Evolutionary conservation across 2,329 filamentous ascomycete genomes (phyloP), one percentile per base, ranked within the genome.

Genomic region (Hymenoscyphus salicellus): DNA sequence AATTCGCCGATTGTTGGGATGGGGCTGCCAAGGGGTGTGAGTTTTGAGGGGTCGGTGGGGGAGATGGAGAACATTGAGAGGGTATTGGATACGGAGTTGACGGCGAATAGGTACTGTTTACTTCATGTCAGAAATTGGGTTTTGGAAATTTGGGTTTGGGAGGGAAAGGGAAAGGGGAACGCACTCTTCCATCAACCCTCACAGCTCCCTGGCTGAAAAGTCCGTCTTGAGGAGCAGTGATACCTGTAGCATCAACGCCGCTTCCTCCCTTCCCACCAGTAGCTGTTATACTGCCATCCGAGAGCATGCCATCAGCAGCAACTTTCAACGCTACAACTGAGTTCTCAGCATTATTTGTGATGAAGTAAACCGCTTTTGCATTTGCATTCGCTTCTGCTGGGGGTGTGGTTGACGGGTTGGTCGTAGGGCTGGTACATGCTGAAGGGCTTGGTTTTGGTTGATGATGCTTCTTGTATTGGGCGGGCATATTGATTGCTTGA

Each of bases 291-390:
- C 75, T 75, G 0, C 80, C 82, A 2, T 74, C 72, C 0, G 76
- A 78, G 0, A 87, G 75, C 17, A 75, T 79, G 0, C 85, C 85
- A 62, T 85, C 76, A 0, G 67, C 56, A 0, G 72, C 75, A 38
- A 87, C 79, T 0, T 80, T 79, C 1, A 87, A 62, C 0, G 84
- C 80, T 1, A 85, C 77, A 1, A 87, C 77, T 61, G 86, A 84
- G 10, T 70, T 66, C 0, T 78, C 68, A 10, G 72, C 73, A 2
- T 82, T 78, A 68, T 88, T 89, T 41, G 81, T 84, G 46, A 86
- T 75, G 62, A 86, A 75, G 73, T 88, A 88, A 20, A 86, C 71
- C 0, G 84, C 84, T 71, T 82, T 73, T 33, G 66, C 63, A 11
- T 64, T 61, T 30, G 17, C 46, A 30, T 30, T 30, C 28, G 28